phyloP scores from a whole-genome alignment of 2,329 filamentous ascomycete genomes.

The Acrocalymma vagum region DNA sequence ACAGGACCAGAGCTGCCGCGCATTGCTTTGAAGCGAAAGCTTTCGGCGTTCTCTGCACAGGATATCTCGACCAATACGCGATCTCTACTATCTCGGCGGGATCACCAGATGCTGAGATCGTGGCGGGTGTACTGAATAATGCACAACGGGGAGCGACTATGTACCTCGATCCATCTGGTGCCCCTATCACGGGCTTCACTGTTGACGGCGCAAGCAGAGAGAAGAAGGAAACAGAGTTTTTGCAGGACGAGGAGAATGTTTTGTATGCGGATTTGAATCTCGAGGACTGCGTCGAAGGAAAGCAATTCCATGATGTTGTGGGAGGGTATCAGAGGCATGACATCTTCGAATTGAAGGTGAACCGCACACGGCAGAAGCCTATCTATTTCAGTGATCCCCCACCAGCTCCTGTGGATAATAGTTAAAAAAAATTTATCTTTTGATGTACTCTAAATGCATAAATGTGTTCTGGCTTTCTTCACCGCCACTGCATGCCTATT shows the following conservation, averaged over 20 bases:
- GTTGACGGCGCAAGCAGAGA: conserved; percentile 31
- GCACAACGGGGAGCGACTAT: conserved; percentile 57
- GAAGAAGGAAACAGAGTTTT: conserved; percentile 37
- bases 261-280: conserved; percentile 63
- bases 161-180: conserved; percentile 62
- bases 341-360: conserved; percentile 61
- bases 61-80: conserved; percentile 51
- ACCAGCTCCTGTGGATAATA: too few relatives aligned
- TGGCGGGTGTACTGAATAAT: conserved; percentile 44
- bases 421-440: too few relatives aligned
- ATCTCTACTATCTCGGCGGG: conserved; percentile 46
- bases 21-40: conserved; percentile 68
- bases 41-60: conserved; percentile 62
- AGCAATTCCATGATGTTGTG: conserved; percentile 66
- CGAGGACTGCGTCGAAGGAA: conserved; percentile 61
- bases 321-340: conserved; percentile 65
- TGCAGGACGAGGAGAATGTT: conserved; percentile 59
- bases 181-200: conserved; percentile 49
- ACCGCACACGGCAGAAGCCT: conserved; percentile 51
- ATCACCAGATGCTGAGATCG: conserved; percentile 32
- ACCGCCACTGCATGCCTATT: too few relatives aligned
- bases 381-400: conserved; percentile 9
- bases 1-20: conserved; percentile 60
- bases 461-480: too few relatives aligned
- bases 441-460: too few relatives aligned